A percentile compares a stretch with the other conserved stretches of the same genome.
These are phyloP conservation scores for Metschnikowia dekortorum DNA, from an alignment of 805 yeast species.

Conservation along the genomic window DNA sequence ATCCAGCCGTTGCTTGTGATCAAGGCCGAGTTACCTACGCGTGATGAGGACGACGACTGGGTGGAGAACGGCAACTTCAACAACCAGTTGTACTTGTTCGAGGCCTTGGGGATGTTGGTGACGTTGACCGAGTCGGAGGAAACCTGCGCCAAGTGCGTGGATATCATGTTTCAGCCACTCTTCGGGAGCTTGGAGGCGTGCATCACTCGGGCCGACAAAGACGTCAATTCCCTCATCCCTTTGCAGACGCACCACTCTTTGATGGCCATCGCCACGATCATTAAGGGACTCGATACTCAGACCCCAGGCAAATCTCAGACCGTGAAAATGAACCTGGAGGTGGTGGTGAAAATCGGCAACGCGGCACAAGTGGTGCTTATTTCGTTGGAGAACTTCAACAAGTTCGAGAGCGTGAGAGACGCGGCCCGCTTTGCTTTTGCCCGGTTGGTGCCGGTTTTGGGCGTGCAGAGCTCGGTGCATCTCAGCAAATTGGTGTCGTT, in stretches of 20 bases:
- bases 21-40: conserved; percentile 50
- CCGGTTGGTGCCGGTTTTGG: conserved; percentile 73
- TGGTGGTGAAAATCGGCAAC: conserved; percentile 47
- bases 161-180: conserved; percentile 68
- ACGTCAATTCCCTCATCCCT: conserved; percentile 40
- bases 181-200: conserved; percentile 67
- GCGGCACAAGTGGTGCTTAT: conserved; percentile 81
- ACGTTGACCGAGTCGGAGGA: conserved; percentile 29
- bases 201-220: conserved; percentile 37
- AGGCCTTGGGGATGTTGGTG: conserved; percentile 76
- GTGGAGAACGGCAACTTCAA: conserved; percentile 57
- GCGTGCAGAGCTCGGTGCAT: conserved; percentile 40
- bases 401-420: conserved; percentile 69
- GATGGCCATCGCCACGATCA: conserved; percentile 85
- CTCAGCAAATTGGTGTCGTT: conserved; percentile 67
- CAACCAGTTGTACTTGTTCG: conserved; percentile 78
- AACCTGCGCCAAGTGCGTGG: conserved; percentile 46
- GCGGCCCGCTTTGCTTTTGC: conserved; percentile 85
- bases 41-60: conserved; percentile 54
- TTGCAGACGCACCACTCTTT: conserved; percentile 82
- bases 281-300: conserved; percentile 73
- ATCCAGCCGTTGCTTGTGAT: conserved; percentile 61
- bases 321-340: conserved; percentile 25
- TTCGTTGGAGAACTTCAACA: conserved; percentile 70
- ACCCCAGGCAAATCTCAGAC: conserved; percentile 25